Percentiles rank a stretch among this genome's conserved stretches.
These are phyloP conservation scores for Cyberlindnera euphorbiiphila DNA, from an alignment of 805 yeast genomes.

Conservation along the genomic window DNA sequence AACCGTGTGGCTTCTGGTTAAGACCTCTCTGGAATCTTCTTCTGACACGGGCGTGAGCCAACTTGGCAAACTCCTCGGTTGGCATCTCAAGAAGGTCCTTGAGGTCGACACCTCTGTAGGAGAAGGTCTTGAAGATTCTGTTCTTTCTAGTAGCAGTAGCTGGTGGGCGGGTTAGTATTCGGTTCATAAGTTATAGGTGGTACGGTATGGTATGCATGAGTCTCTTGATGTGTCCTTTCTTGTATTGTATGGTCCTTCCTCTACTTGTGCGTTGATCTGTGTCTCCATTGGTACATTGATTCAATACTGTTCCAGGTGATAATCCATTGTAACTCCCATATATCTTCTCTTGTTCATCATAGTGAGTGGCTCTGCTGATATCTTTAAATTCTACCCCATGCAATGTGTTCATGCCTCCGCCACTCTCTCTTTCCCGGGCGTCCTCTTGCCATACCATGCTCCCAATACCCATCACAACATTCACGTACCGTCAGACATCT, in stretches of 20 bases:
- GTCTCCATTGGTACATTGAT: no score
- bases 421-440: neutral
- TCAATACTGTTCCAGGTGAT: no score
- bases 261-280: no score
- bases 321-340: no score
- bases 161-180: conserved; percentile 23
- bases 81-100: conserved; percentile 88
- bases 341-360: no score
- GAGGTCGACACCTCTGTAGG: conserved; percentile 98
- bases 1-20: conserved; percentile 90
- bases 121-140: conserved; percentile 94
- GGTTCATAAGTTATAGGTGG: neutral
- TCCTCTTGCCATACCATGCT: neutral
- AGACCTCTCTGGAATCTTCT: conserved; percentile 99
- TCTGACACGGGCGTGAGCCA: conserved; percentile 98
- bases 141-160: conserved; percentile 60
- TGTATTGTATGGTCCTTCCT: no score
- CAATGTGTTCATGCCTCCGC: neutral
- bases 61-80: conserved; percentile 95
- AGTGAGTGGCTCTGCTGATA: conserved; percentile 1
- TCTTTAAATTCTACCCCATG: neutral
- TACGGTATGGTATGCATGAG: no score
- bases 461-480: no score
- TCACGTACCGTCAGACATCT: conserved; percentile 32
- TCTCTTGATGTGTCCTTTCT: no score